A percentile compares a stretch with the other conserved stretches of the same genome.
phyloP scores from a whole-genome alignment of 2,329 filamentous ascomycete species.

The Onygenales sp. region DNA sequence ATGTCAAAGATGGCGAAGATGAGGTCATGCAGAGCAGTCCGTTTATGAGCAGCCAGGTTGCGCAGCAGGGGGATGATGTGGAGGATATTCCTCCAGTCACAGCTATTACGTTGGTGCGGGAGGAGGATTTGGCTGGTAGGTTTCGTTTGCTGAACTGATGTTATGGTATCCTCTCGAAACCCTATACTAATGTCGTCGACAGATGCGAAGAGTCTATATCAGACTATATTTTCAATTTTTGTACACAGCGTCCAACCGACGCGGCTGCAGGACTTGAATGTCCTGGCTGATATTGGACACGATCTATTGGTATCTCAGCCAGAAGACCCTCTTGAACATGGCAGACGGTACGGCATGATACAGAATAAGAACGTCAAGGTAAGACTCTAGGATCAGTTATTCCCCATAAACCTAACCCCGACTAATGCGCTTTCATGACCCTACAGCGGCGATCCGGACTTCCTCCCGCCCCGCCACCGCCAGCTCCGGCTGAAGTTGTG shows the following conservation, averaged over 20 bases:
- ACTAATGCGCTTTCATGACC: not conserved
- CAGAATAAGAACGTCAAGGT: slow-evolving; percentile 59
- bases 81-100: slow-evolving; percentile 42
- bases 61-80: slow-evolving; percentile 39
- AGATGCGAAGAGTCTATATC: slow-evolving; percentile 61
- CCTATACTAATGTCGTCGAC: slow-evolving; percentile 8
- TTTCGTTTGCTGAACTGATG: not conserved
- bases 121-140: slow-evolving; percentile 63
- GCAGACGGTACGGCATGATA: slow-evolving; percentile 62
- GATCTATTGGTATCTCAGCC: slow-evolving; percentile 50
- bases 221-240: slow-evolving; percentile 68
- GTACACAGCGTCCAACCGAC: slow-evolving; percentile 75
- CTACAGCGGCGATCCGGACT: slow-evolving; percentile 39
- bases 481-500: slow-evolving; percentile 20
- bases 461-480: slow-evolving; percentile 28
- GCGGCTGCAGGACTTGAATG: slow-evolving; percentile 60
- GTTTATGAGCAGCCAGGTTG: slow-evolving; percentile 57
- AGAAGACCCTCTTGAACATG: slow-evolving; percentile 51
- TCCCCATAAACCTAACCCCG: not conserved
- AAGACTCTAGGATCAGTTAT: slow-evolving; percentile 5
- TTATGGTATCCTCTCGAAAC: not conserved
- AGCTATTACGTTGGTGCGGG: slow-evolving; percentile 57
- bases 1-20: slow-evolving; percentile 51
- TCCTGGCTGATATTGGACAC: slow-evolving; percentile 60
- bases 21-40: slow-evolving; percentile 57